These are phyloP conservation scores for Candida taoyuanica DNA, from an alignment of 805 yeast species.

Conservation along the genomic window DNA sequence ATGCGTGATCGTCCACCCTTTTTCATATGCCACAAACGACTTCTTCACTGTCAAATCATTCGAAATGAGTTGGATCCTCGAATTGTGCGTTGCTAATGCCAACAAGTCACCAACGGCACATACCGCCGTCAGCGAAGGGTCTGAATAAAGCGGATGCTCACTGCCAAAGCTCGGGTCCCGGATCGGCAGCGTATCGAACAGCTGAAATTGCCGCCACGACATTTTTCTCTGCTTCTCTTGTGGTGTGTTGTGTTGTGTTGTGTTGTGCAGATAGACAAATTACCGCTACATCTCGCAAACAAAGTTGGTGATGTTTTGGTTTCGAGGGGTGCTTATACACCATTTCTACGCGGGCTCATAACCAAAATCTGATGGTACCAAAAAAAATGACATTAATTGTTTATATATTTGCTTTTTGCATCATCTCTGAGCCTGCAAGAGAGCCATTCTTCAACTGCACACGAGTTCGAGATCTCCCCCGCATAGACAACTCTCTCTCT, in stretches of 20 bases:
- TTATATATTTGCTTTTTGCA: too few relatives aligned
- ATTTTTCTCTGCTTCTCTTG: constrained; percentile 6
- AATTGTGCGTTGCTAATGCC: constrained; percentile 53
- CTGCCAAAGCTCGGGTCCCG: constrained; percentile 73
- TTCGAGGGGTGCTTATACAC: background rate
- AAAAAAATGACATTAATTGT: too few relatives aligned
- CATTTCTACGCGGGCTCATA: constrained; percentile 2
- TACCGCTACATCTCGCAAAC: too few relatives aligned
- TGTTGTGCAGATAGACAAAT: too few relatives aligned
- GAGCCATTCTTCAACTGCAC: too few relatives aligned
- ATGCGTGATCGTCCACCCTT: constrained; percentile 59
- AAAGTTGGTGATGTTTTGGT: background rate
- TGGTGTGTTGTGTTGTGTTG: too few relatives aligned
- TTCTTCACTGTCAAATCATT: constrained; percentile 40
- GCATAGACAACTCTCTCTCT: too few relatives aligned
- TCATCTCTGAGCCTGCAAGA: too few relatives aligned
- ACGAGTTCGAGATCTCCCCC: too few relatives aligned
- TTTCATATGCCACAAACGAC: constrained; percentile 60
- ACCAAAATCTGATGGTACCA: constrained; percentile 1
- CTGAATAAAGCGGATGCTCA: constrained; percentile 68
- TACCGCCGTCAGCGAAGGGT: constrained; percentile 63
- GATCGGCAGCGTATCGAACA: constrained; percentile 79
- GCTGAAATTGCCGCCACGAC: constrained; percentile 78
- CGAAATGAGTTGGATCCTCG: constrained; percentile 53
- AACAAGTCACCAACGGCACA: constrained; percentile 52